Conservation (phyloP, 768 basidiomycete genomes). For the Phallus indusiatus region DNA sequence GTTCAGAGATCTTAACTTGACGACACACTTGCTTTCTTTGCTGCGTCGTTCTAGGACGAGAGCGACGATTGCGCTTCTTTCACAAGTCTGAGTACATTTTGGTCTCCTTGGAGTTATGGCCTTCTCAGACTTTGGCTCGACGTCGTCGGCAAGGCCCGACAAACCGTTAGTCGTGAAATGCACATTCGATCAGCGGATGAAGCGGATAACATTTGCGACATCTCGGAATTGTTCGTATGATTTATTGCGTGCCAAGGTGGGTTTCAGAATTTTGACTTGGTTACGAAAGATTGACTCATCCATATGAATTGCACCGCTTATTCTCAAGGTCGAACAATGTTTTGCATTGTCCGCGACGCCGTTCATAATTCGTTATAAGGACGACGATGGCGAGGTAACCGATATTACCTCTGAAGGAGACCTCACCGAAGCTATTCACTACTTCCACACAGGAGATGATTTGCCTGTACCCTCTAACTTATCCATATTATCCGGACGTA, state of each 20-base stretch:
- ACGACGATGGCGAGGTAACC: conserved; percentile 77
- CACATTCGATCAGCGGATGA: conserved; percentile 61
- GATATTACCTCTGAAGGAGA: conserved; percentile 63
- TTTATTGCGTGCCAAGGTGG: conserved; percentile 62
- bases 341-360: conserved; percentile 64
- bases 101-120: conserved; percentile 2
- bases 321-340: conserved; percentile 67
- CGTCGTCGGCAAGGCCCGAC: conserved; percentile 42
- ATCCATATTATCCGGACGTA: conserved; percentile 59
- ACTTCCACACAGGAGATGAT: conserved; percentile 78
- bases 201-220: conserved; percentile 71
- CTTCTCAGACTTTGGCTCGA: conserved; percentile 9
- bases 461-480: conserved; percentile 59
- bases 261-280: conserved; percentile 14
- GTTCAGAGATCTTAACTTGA: not conserved
- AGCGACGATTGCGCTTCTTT: not conserved
- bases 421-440: conserved; percentile 78
- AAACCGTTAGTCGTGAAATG: conserved; percentile 79
- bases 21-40: not conserved
- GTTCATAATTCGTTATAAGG: conserved; percentile 74
- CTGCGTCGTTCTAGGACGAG: not conserved
- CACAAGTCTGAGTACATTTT: not conserved
- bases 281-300: conserved; percentile 5
- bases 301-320: not conserved
- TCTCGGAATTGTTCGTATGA: conserved; percentile 74